Evolutionary conservation across 176 grass and related monocot genomes (phyloP).

Genomic region (Bolboschoenus planiculmis): DNA sequence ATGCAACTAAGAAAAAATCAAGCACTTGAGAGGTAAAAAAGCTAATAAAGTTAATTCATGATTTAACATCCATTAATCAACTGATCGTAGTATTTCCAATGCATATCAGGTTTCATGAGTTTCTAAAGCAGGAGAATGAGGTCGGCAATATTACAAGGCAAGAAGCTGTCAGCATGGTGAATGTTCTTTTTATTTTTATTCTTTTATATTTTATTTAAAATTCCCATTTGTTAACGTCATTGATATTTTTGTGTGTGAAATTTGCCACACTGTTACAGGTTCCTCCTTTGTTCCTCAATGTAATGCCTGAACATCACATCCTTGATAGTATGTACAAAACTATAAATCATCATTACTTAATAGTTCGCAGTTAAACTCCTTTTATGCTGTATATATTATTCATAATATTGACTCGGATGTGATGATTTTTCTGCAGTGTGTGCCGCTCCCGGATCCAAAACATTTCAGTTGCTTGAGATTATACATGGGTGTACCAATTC

Average conservation of each 20-base stretch:
- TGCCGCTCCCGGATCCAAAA: slow-evolving; percentile 97
- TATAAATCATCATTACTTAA: background rate
- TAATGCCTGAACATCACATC: slow-evolving; percentile 82
- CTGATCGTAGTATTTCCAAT: background rate
- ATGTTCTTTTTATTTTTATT: slow-evolving; percentile 16
- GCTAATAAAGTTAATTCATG: slow-evolving; percentile 17
- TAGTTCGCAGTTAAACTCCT: background rate
- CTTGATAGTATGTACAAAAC: slow-evolving; percentile 78
- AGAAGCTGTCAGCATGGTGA: slow-evolving; percentile 99
- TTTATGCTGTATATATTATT: background rate
- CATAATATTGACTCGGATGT: slow-evolving; percentile 26
- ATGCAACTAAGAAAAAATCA: slow-evolving; percentile 98
- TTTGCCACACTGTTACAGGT: slow-evolving; percentile 48
- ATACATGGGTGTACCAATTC: slow-evolving; percentile 70
- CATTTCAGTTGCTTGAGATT: slow-evolving; percentile 99
- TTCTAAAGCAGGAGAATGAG: slow-evolving; percentile 94
- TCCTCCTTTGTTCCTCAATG: slow-evolving; percentile 90
- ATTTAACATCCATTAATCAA: background rate
- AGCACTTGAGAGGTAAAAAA: slow-evolving; percentile 82
- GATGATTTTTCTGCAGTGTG: slow-evolving; percentile 68
- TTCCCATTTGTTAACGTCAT: background rate
- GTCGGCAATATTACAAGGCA: slow-evolving; percentile 99
- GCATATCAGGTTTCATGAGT: slow-evolving; percentile 76
- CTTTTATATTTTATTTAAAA: slow-evolving; percentile 15
- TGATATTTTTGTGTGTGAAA: slow-evolving; percentile 4